These are phyloP conservation scores for Trypanosoma caninum DNA, from an alignment of 208 protist species.

Conservation along the genomic window DNA sequence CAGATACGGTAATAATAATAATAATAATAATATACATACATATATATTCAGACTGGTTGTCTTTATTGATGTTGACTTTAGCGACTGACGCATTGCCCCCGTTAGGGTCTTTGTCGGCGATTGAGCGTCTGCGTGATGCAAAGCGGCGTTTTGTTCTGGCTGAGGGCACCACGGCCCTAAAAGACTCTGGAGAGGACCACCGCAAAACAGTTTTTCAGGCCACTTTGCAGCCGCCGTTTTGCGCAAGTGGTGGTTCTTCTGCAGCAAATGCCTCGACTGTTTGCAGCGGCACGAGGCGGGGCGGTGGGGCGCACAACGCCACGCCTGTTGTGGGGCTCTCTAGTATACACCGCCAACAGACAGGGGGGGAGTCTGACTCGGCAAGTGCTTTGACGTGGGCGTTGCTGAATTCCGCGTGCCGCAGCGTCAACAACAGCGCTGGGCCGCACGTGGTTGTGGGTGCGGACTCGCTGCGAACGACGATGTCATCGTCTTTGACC, in stretches of 20 bases:
- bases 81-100: background rate
- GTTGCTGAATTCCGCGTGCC: background rate
- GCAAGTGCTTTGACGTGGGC: slow-evolving; percentile 12
- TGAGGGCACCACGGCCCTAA: background rate
- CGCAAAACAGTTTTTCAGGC: background rate
- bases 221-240: background rate
- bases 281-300: background rate
- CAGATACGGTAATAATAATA: background rate
- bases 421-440: background rate
- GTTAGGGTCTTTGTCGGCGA: background rate
- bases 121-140: slow-evolving; percentile 11
- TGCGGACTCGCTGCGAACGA: background rate
- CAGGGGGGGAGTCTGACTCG: slow-evolving; percentile 4
- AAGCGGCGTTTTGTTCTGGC: slow-evolving; percentile 8
- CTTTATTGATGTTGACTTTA: background rate
- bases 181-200: background rate
- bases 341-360: slow-evolving; percentile 14
- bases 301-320: background rate
- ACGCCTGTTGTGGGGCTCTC: slow-evolving; percentile 8
- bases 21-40: background rate
- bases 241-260: background rate
- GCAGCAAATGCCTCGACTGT: background rate
- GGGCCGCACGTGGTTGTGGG: background rate
- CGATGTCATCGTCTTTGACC: background rate
- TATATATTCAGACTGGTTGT: background rate